A percentile compares a stretch with the other conserved stretches of the same genome.
Evolutionary conservation across 768 basidiomycete genomes (phyloP).

Genomic region (Arthromyces matolae): DNA sequence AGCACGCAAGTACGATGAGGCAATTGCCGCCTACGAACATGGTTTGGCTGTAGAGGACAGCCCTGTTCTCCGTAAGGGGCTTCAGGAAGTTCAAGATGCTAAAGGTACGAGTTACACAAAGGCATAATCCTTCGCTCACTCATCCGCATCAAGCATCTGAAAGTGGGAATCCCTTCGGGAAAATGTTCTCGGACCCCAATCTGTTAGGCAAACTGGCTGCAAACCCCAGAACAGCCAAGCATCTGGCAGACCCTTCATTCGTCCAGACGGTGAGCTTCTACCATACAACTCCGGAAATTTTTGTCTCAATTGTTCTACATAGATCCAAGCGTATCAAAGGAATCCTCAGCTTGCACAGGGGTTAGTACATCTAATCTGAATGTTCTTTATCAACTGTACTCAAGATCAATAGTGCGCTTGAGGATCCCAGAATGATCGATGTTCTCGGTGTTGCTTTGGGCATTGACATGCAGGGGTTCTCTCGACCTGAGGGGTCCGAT

Average conservation of each 20-base stretch:
- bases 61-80: slow-evolving; percentile 78
- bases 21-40: slow-evolving; percentile 76
- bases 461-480: slow-evolving; percentile 84
- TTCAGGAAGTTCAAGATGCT: slow-evolving; percentile 85
- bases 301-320: background rate
- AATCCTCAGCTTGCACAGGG: slow-evolving; percentile 62
- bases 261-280: slow-evolving; percentile 52
- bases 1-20: slow-evolving; percentile 70
- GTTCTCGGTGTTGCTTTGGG: slow-evolving; percentile 92
- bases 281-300: background rate
- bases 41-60: slow-evolving; percentile 83
- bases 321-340: slow-evolving; percentile 66
- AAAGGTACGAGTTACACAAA: slow-evolving; percentile 45
- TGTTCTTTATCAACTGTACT: background rate
- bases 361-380: slow-evolving; percentile 31
- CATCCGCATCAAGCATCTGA: slow-evolving; percentile 12
- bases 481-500: slow-evolving; percentile 79
- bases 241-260: slow-evolving; percentile 82
- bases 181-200: slow-evolving; percentile 82
- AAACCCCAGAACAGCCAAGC: slow-evolving; percentile 82
- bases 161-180: slow-evolving; percentile 48
- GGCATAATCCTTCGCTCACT: background rate
- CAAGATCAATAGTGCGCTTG: slow-evolving; percentile 42
- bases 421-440: slow-evolving; percentile 91
- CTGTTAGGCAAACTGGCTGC: slow-evolving; percentile 78